Conservation (phyloP, 192 early-diverging fungal genomes). For the Rhizophagus prolifer region DNA sequence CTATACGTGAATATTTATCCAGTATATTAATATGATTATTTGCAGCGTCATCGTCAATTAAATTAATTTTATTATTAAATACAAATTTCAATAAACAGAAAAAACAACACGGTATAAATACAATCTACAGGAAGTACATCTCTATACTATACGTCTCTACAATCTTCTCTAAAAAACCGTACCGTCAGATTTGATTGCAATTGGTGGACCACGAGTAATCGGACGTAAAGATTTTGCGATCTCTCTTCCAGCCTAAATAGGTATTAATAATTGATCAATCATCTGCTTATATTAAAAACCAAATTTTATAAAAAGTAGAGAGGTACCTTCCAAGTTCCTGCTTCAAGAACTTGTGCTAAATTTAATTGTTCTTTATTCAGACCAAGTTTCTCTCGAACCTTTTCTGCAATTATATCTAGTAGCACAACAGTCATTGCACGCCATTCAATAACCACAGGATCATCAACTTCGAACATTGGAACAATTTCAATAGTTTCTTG, state of each 20-base stretch:
- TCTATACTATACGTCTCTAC: too few relatives aligned
- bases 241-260: conserved; percentile 73
- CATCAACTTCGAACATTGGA: conserved; percentile 72
- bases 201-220: conserved; percentile 86
- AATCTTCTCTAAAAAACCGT: conserved; percentile 65
- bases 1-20: too few relatives aligned
- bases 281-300: not conserved
- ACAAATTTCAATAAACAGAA: too few relatives aligned
- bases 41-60: too few relatives aligned
- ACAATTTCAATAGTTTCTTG: conserved; percentile 43
- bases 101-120: too few relatives aligned
- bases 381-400: conserved; percentile 57
- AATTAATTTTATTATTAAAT: too few relatives aligned
- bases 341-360: conserved; percentile 86
- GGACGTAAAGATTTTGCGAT: conserved; percentile 74
- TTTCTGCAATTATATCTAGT: conserved; percentile 69
- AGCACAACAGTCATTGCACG: conserved; percentile 85
- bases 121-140: too few relatives aligned
- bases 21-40: too few relatives aligned
- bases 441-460: conserved; percentile 91
- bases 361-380: conserved; percentile 58
- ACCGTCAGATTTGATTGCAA: conserved; percentile 84
- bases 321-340: conserved; percentile 85
- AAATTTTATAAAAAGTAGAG: not conserved
- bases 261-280: not conserved